Percentiles rank a stretch among this genome's conserved stretches.
Evolutionary conservation across 1,139 yeast genomes (phyloP).

Genomic region (Candida sojae): DNA sequence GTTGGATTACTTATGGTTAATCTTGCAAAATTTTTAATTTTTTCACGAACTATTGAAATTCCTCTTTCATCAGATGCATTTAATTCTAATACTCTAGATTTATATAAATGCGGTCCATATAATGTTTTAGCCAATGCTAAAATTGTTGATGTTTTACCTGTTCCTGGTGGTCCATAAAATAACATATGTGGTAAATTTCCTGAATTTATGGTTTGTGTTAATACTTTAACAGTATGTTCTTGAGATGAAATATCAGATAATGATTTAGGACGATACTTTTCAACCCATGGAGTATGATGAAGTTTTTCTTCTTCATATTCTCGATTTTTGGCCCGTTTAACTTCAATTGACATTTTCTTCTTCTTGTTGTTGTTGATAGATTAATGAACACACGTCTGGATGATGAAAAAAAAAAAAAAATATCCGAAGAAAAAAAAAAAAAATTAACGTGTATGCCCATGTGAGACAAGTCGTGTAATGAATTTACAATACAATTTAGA

Average conservation of each 20-base stretch:
- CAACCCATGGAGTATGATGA: conserved; percentile 75
- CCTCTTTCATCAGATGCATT: conserved; percentile 67
- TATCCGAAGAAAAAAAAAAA: conserved; percentile 1
- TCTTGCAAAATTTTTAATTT: conserved; percentile 60
- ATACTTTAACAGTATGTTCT: conserved; percentile 84
- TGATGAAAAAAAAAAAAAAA: not conserved
- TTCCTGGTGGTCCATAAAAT: conserved; percentile 97
- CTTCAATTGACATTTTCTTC: conserved; percentile 12
- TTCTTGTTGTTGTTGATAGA: not conserved
- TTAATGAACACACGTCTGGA: conserved; percentile 7
- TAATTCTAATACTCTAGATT: conserved; percentile 80
- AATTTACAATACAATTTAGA: too few relatives aligned
- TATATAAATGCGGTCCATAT: conserved; percentile 69
- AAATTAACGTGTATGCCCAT: not conserved
- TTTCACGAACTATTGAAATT: conserved; percentile 49
- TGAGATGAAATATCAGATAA: conserved; percentile 90
- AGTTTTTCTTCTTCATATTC: conserved; percentile 44
- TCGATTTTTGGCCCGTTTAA: not conserved
- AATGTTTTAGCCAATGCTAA: conserved; percentile 84
- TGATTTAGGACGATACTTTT: conserved; percentile 79
- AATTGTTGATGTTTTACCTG: conserved; percentile 94
- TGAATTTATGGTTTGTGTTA: conserved; percentile 74
- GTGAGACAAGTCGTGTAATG: too few relatives aligned
- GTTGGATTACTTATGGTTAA: conserved; percentile 82
- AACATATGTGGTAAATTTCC: conserved; percentile 94